Evolutionary conservation across 140 eudicot species (phyloP).

Genomic region (Senecio squalidus): DNA sequence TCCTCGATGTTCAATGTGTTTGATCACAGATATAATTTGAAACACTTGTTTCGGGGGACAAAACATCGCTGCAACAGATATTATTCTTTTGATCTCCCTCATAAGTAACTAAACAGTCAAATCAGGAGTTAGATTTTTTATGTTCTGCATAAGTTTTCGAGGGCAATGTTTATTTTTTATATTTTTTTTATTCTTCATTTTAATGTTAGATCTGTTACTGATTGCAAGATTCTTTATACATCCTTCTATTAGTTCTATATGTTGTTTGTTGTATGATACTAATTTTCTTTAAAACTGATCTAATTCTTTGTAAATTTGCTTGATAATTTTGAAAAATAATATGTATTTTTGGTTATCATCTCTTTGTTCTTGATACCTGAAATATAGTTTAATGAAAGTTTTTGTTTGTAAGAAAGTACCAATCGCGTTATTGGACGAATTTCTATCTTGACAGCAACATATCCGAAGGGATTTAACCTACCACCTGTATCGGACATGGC

Average conservation of each 20-base stretch:
- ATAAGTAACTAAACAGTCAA: constrained; percentile 13
- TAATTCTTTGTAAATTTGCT: constrained; percentile 28
- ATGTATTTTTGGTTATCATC: constrained; percentile 2
- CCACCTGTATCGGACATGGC: too few relatives aligned
- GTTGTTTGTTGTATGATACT: constrained; percentile 15
- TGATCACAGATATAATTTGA: constrained; percentile 16
- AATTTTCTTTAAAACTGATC: constrained; percentile 5
- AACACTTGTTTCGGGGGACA: not conserved
- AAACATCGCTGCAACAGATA: constrained; percentile 1
- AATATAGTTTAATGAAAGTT: constrained; percentile 5
- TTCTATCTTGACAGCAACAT: too few relatives aligned
- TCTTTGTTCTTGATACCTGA: constrained; percentile 2
- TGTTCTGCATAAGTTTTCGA: not conserved
- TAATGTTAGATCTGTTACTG: constrained; percentile 15
- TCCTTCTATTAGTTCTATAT: not conserved
- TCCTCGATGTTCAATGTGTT: constrained; percentile 3
- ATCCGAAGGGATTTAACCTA: too few relatives aligned
- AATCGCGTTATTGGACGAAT: too few relatives aligned
- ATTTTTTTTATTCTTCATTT: too few relatives aligned
- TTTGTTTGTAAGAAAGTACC: not conserved
- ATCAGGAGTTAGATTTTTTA: not conserved
- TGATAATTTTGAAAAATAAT: constrained; percentile 9
- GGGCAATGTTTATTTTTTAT: not conserved
- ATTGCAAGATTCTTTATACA: constrained; percentile 2
- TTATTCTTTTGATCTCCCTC: constrained; percentile 8